These are phyloP conservation scores for Medicago ruthenica DNA, from an alignment of 306 rosid species.

Conservation along the genomic window DNA sequence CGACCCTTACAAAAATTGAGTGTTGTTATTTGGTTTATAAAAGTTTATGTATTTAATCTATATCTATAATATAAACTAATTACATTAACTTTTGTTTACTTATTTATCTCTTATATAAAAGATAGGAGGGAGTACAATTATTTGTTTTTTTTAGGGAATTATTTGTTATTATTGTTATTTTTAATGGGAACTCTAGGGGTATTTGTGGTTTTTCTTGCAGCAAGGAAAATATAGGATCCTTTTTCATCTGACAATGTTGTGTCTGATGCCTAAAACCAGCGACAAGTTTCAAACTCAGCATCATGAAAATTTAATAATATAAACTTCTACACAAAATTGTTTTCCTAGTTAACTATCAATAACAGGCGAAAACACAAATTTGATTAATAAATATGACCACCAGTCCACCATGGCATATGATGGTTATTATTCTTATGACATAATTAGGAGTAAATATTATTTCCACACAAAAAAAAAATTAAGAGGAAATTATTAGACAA, in stretches of 20 bases:
- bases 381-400: neutral
- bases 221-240: conserved; percentile 42
- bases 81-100: no score
- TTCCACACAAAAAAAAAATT: neutral
- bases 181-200: conserved; percentile 22
- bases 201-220: conserved; percentile 15
- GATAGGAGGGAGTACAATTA: no score
- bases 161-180: neutral
- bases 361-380: neutral
- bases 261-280: conserved; percentile 7
- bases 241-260: conserved; percentile 44
- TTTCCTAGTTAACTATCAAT: neutral
- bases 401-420: neutral
- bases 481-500: neutral
- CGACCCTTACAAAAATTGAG: no score
- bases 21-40: no score
- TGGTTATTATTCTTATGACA: conserved; percentile 24
- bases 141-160: no score
- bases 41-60: no score
- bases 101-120: no score
- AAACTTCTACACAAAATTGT: neutral
- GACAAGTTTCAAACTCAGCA: conserved; percentile 31
- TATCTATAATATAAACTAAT: no score
- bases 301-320: conserved; percentile 17
- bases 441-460: conserved; percentile 29